Evolutionary conservation across 192 early-diverging fungal species (phyloP).

Genomic region (Gigaspora rosea): DNA sequence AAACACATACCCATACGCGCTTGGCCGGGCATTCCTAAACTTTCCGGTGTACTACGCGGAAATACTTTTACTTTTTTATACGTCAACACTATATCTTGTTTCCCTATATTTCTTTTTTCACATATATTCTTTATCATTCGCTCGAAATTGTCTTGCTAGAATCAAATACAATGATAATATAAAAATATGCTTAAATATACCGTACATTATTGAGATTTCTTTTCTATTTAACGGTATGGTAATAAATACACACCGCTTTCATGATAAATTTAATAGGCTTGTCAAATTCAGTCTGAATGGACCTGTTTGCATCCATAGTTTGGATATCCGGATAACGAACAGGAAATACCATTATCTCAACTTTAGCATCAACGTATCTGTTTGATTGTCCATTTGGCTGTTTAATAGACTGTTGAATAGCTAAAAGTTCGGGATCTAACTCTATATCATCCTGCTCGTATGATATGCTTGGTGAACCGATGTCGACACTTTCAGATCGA

Average conservation of each 20-base stretch:
- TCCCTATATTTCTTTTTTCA: slow-evolving; percentile 8
- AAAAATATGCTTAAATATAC: neutral
- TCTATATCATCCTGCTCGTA: slow-evolving; percentile 12
- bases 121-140: slow-evolving; percentile 16
- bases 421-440: slow-evolving; percentile 21
- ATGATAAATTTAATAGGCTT: slow-evolving; percentile 33
- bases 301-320: neutral
- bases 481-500: neutral
- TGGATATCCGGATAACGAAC: neutral
- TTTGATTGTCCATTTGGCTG: neutral
- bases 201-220: neutral
- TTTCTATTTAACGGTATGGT: neutral
- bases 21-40: slow-evolving; percentile 24
- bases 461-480: neutral
- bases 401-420: neutral
- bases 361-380: neutral
- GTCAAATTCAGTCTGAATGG: slow-evolving; percentile 8
- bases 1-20: slow-evolving; percentile 14
- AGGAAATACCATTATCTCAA: slow-evolving; percentile 6
- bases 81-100: slow-evolving; percentile 26
- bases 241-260: slow-evolving; percentile 7
- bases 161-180: neutral
- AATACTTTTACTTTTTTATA: slow-evolving; percentile 33
- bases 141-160: slow-evolving; percentile 31
- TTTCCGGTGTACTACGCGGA: slow-evolving; percentile 28